phyloP scores from a whole-genome alignment of 179 eudicot genomes.

The Carnegiea gigantea region DNA sequence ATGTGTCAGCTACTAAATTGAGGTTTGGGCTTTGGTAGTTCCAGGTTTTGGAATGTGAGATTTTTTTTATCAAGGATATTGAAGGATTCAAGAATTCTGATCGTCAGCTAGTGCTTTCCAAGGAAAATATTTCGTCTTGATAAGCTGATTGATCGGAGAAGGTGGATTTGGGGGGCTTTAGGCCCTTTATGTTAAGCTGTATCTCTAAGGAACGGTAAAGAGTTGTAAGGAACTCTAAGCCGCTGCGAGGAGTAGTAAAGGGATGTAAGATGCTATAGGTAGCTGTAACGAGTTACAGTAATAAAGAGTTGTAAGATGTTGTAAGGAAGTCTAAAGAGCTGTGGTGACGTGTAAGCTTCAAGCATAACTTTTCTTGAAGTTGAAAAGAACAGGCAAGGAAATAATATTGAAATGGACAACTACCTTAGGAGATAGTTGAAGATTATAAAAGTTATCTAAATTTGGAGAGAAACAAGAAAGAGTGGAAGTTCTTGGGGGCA shows the following conservation, averaged over 20 bases:
- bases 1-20: background rate
- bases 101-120: background rate
- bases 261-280: no score
- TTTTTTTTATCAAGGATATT: background rate
- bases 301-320: no score
- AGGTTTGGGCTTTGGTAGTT: background rate
- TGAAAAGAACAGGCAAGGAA: no score
- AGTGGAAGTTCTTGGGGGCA: no score
- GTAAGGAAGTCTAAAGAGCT: no score
- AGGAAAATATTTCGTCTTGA: background rate
- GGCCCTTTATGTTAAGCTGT: no score
- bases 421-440: background rate
- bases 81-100: background rate
- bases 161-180: background rate
- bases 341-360: no score
- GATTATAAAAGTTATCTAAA: background rate
- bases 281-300: no score
- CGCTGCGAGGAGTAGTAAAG: background rate
- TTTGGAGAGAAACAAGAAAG: no score
- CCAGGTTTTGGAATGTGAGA: background rate
- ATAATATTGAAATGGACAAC: background rate
- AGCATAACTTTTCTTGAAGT: no score
- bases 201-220: no score
- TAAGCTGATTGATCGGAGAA: background rate
- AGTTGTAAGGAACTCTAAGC: no score